Conservation (phyloP, 129 eudicot genomes). For the Rutidosis leptorrhynchoides region DNA sequence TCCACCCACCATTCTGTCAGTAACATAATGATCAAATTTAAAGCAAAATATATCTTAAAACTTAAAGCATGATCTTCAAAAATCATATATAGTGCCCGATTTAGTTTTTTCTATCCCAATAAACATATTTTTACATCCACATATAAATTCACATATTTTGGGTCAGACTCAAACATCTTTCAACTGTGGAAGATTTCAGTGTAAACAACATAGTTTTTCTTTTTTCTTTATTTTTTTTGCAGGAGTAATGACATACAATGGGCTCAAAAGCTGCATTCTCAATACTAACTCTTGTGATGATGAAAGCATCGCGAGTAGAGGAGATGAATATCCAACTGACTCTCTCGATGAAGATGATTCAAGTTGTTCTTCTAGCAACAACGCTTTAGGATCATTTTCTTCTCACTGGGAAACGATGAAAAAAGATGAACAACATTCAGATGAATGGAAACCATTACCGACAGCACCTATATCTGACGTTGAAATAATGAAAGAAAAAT, state of each 20-base stretch:
- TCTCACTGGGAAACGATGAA: constrained; percentile 56
- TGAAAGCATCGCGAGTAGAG: constrained; percentile 60
- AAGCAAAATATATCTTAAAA: not conserved
- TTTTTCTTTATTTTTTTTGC: too few species aligned
- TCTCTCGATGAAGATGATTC: constrained; percentile 67
- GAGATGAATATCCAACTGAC: constrained; percentile 55
- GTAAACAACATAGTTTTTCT: too few species aligned
- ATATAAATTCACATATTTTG: not conserved
- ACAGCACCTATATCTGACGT: constrained; percentile 41
- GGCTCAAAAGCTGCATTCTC: constrained; percentile 77
- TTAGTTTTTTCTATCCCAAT: constrained; percentile 15
- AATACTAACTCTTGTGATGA: constrained; percentile 47
- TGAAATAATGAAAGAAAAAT: constrained; percentile 73
- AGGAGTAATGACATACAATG: constrained; percentile 86
- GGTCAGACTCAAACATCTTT: constrained; percentile 10
- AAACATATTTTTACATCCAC: not conserved
- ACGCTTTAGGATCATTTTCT: constrained; percentile 61
- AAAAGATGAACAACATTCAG: constrained; percentile 47
- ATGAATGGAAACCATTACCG: constrained; percentile 57
- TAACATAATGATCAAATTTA: not conserved
- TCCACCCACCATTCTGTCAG: not conserved
- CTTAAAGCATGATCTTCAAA: not conserved
- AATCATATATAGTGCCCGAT: not conserved
- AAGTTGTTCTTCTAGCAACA: constrained; percentile 81
- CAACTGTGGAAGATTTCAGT: not conserved